Conservation (phyloP, 164 flowering plant species). For the Berberis vulgaris region DNA sequence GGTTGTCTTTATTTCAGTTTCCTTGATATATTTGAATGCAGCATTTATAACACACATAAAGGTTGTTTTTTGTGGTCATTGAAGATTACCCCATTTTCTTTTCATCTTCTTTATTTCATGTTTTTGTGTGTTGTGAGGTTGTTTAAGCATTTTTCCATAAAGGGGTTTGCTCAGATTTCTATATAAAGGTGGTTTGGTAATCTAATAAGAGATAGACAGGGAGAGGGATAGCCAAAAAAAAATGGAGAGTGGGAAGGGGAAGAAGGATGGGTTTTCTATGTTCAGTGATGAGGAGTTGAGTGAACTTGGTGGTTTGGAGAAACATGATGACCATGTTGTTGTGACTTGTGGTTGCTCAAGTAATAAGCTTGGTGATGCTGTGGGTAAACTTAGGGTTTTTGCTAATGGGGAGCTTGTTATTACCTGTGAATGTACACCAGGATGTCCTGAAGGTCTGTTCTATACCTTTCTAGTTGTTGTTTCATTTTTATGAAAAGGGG, state of each 20-base stretch:
- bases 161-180: neutral
- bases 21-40: no score
- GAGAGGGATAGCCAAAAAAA: no score
- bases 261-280: conserved; percentile 22
- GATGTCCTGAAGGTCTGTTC: conserved; percentile 40
- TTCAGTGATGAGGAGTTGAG: conserved; percentile 64
- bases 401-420: conserved; percentile 60
- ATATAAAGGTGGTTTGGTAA: neutral
- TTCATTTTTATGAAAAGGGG: conserved; percentile 4
- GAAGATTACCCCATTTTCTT: no score
- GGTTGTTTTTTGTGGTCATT: no score
- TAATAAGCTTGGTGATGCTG: conserved; percentile 74
- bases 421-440: conserved; percentile 79
- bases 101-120: neutral
- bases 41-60: no score
- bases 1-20: no score
- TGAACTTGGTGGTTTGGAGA: conserved; percentile 59
- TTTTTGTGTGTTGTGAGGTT: neutral
- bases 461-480: conserved; percentile 4
- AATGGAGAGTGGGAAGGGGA: neutral
- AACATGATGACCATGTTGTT: conserved; percentile 43
- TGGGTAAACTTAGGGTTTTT: conserved; percentile 79
- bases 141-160: neutral
- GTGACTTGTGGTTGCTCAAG: conserved; percentile 87
- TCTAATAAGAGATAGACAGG: neutral